Conservation (phyloP, 768 basidiomycete species). For the Boletellus ananiceps region DNA sequence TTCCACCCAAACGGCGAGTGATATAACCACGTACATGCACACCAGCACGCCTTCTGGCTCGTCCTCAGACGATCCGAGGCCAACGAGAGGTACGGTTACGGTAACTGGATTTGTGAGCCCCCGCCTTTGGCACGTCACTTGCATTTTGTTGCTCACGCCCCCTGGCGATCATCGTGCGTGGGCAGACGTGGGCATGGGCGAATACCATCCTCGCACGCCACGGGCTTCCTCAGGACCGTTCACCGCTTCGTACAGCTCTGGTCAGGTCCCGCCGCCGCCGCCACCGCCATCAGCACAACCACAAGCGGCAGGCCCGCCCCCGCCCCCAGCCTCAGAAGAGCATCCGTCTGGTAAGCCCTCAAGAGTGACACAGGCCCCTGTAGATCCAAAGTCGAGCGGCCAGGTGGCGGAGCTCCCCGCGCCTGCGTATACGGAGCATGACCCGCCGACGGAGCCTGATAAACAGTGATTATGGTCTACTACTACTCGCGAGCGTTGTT, state of each 20-base stretch:
- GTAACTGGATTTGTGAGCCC: conserved; percentile 24
- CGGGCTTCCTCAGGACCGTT: no score
- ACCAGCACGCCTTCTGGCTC: conserved; percentile 78
- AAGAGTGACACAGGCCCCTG: neutral
- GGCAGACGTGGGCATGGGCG: conserved; percentile 20
- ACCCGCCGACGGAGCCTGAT: neutral
- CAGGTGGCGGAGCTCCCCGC: neutral
- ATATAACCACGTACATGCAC: neutral
- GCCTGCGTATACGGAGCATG: neutral
- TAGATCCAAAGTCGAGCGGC: conserved; percentile 4
- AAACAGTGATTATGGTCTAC: conserved; percentile 1
- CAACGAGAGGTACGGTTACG: conserved; percentile 43
- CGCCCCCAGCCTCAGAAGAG: conserved; percentile 1
- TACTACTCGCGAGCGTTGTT: no score
- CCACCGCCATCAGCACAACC: neutral
- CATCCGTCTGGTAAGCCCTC: neutral
- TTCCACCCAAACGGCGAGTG: neutral
- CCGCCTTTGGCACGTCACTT: no score
- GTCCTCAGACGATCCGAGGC: conserved; percentile 80
- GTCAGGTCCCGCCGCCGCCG: neutral
- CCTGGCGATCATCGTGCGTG: no score
- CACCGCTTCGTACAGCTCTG: no score
- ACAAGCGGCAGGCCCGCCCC: neutral
- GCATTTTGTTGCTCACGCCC: neutral
- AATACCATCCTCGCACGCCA: conserved; percentile 2